A percentile compares a stretch with the other conserved stretches of the same genome.
Evolutionary conservation across 495 filamentous ascomycete species (phyloP).

Genomic region (Penicillium lividum): DNA sequence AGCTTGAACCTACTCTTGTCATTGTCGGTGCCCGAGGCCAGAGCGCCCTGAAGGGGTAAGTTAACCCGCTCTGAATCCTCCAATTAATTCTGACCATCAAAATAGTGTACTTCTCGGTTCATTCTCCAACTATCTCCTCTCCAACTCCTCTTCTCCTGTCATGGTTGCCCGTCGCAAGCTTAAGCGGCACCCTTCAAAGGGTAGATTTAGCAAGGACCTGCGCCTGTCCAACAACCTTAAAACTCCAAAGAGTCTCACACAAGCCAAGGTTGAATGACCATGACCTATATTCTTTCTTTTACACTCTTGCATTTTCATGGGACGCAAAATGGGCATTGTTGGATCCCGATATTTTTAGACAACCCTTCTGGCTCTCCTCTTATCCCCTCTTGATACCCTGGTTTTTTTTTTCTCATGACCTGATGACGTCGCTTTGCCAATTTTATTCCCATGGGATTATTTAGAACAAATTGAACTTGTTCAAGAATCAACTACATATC

Average conservation of each 20-base stretch:
- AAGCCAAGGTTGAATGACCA: slow-evolving; percentile 63
- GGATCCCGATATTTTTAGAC: slow-evolving; percentile 8
- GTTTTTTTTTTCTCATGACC: slow-evolving; percentile 2
- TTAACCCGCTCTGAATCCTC: background rate
- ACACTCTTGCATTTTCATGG: slow-evolving; percentile 10
- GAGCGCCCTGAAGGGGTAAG: slow-evolving; percentile 90
- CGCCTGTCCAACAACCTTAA: slow-evolving; percentile 73
- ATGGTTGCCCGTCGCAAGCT: slow-evolving; percentile 87
- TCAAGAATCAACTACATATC: background rate
- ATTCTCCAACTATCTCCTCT: slow-evolving; percentile 95
- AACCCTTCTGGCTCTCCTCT: background rate
- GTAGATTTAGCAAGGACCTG: slow-evolving; percentile 51
- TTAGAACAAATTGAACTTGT: background rate
- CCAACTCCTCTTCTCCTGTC: slow-evolving; percentile 92
- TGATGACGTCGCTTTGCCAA: background rate
- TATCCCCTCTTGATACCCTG: slow-evolving; percentile 11
- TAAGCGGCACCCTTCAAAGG: slow-evolving; percentile 68
- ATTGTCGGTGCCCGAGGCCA: slow-evolving; percentile 88
- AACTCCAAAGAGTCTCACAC: slow-evolving; percentile 61
- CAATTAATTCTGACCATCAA: slow-evolving; percentile 14
- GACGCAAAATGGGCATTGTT: slow-evolving; percentile 5
- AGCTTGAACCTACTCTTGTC: slow-evolving; percentile 86
- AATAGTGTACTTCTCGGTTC: slow-evolving; percentile 85
- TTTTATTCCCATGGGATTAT: background rate
- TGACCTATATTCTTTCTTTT: slow-evolving; percentile 3